Conservation (phyloP, 2,329 filamentous ascomycete species). For the Leptosphaerulina australis region DNA sequence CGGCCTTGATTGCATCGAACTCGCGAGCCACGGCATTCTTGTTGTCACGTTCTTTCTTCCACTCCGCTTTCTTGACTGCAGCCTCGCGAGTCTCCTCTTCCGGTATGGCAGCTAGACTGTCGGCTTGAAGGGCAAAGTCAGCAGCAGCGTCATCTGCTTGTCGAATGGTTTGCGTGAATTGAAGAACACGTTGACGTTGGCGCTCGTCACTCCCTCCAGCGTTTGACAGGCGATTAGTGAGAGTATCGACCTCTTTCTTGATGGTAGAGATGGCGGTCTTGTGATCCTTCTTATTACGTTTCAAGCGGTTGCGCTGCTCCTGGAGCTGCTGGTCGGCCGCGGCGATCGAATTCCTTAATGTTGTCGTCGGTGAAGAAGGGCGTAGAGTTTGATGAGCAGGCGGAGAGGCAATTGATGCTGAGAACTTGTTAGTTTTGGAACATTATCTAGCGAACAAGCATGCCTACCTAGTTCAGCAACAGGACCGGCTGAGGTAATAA, state of each 20-base stretch:
- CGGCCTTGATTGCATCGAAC: slow-evolving; percentile 66
- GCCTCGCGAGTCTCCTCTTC: slow-evolving; percentile 65
- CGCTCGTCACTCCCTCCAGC: slow-evolving; percentile 77
- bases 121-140: slow-evolving; percentile 65
- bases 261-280: slow-evolving; percentile 70
- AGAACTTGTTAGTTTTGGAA: slow-evolving; percentile 1
- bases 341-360: slow-evolving; percentile 75
- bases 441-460: neutral
- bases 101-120: slow-evolving; percentile 67
- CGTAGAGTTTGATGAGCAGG: slow-evolving; percentile 67
- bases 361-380: slow-evolving; percentile 77
- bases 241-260: slow-evolving; percentile 75
- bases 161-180: slow-evolving; percentile 75
- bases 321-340: slow-evolving; percentile 72
- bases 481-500: slow-evolving; percentile 68
- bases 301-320: slow-evolving; percentile 72
- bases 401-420: slow-evolving; percentile 49
- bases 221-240: slow-evolving; percentile 68
- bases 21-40: slow-evolving; percentile 59
- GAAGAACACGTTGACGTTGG: slow-evolving; percentile 73
- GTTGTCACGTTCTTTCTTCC: slow-evolving; percentile 60
- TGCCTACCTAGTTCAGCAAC: slow-evolving; percentile 63
- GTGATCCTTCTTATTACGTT: slow-evolving; percentile 75
- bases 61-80: slow-evolving; percentile 62
- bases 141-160: slow-evolving; percentile 69